phyloP scores from a whole-genome alignment of 129 eudicot genomes.

The Logfia minima region DNA sequence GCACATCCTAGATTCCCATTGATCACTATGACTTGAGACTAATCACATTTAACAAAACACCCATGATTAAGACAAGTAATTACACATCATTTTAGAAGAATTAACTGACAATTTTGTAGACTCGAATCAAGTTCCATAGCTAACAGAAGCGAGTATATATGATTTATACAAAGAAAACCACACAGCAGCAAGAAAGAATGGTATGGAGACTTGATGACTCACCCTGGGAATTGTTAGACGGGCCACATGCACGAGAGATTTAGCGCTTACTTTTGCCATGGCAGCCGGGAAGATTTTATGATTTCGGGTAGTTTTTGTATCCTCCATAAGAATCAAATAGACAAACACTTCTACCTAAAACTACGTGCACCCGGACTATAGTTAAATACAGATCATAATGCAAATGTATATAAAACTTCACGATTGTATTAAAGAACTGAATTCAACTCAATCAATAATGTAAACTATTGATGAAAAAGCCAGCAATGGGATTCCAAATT shows the following conservation, averaged over 20 bases:
- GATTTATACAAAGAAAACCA: too few relatives aligned
- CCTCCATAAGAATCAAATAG: not conserved
- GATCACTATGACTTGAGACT: constrained; percentile 58
- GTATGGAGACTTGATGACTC: not conserved
- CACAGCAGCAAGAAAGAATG: not conserved
- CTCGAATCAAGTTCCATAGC: too few relatives aligned
- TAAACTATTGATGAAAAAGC: not conserved
- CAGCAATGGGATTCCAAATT: too few relatives aligned
- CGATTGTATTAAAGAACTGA: not conserved
- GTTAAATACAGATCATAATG: not conserved
- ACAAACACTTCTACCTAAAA: not conserved
- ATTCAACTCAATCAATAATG: not conserved
- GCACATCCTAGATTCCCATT: constrained; percentile 46
- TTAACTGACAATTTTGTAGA: too few relatives aligned
- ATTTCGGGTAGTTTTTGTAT: not conserved
- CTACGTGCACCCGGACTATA: not conserved
- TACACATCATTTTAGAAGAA: too few relatives aligned
- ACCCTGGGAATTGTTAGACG: constrained; percentile 47
- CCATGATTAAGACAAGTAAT: not conserved
- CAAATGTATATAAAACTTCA: not conserved
- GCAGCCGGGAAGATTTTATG: not conserved
- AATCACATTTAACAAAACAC: not conserved
- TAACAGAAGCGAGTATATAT: not conserved
- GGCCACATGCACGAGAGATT: constrained; percentile 41
- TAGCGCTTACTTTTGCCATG: constrained; percentile 37